Conservation (phyloP, 1,284 basidiomycete genomes). For the Rhodotorula sp. region DNA sequence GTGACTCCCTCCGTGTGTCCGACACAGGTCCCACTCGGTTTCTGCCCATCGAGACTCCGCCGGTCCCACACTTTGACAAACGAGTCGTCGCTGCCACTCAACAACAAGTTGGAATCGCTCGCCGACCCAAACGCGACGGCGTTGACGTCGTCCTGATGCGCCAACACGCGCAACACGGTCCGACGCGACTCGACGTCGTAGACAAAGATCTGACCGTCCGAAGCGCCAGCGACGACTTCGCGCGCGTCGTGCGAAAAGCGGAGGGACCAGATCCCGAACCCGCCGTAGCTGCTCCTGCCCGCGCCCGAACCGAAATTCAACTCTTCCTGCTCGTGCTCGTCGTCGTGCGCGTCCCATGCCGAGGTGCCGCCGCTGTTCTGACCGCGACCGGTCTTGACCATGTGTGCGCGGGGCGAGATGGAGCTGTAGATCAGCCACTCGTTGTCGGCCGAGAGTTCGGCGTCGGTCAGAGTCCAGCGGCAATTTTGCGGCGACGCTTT, state of each 20-base stretch:
- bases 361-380: conserved; percentile 47
- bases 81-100: conserved; percentile 90
- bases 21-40: conserved; percentile 85
- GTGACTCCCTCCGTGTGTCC: conserved; percentile 95
- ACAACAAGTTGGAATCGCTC: conserved; percentile 83
- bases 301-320: conserved; percentile 62
- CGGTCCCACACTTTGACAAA: conserved; percentile 97
- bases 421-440: conserved; percentile 90
- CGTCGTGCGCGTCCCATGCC: neutral
- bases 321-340: conserved; percentile 60
- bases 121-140: conserved; percentile 57
- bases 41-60: conserved; percentile 68
- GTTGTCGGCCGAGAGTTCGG: conserved; percentile 86
- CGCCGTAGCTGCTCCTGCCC: conserved; percentile 45
- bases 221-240: conserved; percentile 68
- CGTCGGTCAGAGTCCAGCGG: conserved; percentile 89
- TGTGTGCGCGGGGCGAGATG: conserved; percentile 66
- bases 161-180: conserved; percentile 75
- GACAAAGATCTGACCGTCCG: conserved; percentile 70
- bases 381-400: conserved; percentile 75
- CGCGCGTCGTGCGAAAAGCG: conserved; percentile 93
- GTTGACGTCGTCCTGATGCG: conserved; percentile 88
- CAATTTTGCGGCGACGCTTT: conserved; percentile 60
- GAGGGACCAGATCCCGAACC: conserved; percentile 77
- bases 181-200: conserved; percentile 82